These are phyloP conservation scores for Solanum medicagineum DNA, from an alignment of 257 asterid genomes.

Conservation along the genomic window DNA sequence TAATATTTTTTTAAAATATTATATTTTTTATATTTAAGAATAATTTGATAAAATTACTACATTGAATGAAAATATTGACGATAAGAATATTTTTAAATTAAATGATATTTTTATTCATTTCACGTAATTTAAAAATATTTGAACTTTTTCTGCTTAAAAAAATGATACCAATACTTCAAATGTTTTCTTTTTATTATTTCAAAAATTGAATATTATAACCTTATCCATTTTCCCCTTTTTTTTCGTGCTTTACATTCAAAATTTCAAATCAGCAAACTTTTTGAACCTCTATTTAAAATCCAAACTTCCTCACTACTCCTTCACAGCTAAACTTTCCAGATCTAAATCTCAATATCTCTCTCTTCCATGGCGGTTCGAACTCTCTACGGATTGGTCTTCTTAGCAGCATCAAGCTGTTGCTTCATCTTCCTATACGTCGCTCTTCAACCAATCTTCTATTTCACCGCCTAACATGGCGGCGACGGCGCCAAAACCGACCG, in stretches of 20 bases:
- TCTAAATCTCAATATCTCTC: background rate
- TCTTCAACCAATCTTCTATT: constrained; percentile 51
- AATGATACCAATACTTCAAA: too few species aligned
- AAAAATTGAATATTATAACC: background rate
- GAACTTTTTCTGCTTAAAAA: too few species aligned
- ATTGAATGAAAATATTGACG: too few species aligned
- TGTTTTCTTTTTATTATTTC: too few species aligned
- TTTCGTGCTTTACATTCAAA: background rate
- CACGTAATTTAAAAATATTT: too few species aligned
- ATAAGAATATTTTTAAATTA: too few species aligned
- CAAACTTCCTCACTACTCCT: background rate
- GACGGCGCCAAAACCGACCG: background rate
- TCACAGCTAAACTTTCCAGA: background rate
- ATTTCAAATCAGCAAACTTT: background rate
- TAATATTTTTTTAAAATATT: too few species aligned
- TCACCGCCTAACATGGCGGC: constrained; percentile 15
- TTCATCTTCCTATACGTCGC: constrained; percentile 36
- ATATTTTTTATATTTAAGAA: too few species aligned
- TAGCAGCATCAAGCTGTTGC: constrained; percentile 34
- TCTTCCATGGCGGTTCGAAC: constrained; percentile 22
- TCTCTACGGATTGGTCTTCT: constrained; percentile 33
- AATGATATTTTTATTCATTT: too few species aligned
- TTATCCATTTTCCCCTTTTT: background rate
- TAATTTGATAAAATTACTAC: too few species aligned
- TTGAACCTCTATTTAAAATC: background rate